Evolutionary conservation across 23 red algal genomes (phyloP).

Genomic region (Pyropia haitanensis): DNA sequence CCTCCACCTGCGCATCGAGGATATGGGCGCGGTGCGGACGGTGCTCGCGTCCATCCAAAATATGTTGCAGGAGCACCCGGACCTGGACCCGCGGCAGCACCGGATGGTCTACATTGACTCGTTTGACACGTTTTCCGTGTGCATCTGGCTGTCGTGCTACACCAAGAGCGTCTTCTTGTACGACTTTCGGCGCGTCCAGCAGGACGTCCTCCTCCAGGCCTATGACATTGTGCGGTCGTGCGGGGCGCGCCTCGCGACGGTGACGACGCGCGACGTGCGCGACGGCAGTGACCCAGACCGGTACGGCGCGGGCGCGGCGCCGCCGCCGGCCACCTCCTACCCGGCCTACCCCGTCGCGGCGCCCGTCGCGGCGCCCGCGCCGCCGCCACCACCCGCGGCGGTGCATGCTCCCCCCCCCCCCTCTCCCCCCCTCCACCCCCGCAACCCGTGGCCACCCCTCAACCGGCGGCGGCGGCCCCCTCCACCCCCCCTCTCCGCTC

Average conservation of each 20-base stretch:
- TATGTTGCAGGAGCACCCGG: slow-evolving; percentile 48
- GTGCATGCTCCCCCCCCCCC: no score
- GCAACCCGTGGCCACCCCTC: no score
- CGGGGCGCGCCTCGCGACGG: slow-evolving; percentile 72
- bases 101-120: slow-evolving; percentile 83
- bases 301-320: slow-evolving; percentile 27
- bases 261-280: slow-evolving; percentile 66
- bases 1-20: slow-evolving; percentile 73
- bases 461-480: no score
- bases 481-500: no score
- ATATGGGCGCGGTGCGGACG: slow-evolving; percentile 57
- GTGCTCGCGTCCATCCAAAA: slow-evolving; percentile 53
- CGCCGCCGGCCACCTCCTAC: no score
- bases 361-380: no score
- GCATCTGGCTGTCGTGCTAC: slow-evolving; percentile 95
- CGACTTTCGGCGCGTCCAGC: slow-evolving; percentile 77
- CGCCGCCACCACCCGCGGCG: no score
- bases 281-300: slow-evolving; percentile 77
- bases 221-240: slow-evolving; percentile 72
- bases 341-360: no score
- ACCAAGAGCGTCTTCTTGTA: slow-evolving; percentile 95
- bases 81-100: slow-evolving; percentile 89
- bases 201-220: slow-evolving; percentile 77
- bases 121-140: slow-evolving; percentile 69
- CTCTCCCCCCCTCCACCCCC: no score